Evolutionary conservation across 78 protist genomes (phyloP), one percentile per base, ranked within the genome.

Genomic region (Dictyostelium firmibasis): DNA sequence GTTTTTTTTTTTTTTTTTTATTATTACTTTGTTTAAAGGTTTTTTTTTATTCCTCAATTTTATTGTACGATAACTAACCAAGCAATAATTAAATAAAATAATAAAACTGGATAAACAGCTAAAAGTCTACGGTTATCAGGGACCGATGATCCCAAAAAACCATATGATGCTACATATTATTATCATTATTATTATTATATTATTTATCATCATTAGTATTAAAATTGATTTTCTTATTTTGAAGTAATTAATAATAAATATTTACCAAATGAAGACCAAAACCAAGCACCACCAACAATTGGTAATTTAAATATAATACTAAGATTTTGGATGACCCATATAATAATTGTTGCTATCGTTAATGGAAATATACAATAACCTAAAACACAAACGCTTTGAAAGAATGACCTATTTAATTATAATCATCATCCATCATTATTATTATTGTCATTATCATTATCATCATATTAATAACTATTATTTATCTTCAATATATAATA

Each of bases 321-420:
- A 25, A 85, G 11, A 20, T 5, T 25, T 23, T 23, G 33, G 18
- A 82, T 16, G 5, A 62, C 9, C 64, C 82, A 81, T 64, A 98
- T 23, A 31, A 98, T 2, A 64, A 89, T 64, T 6, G 96, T 77
- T 11, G 97, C 92, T 11, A 96, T 38, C 13, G 82, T 41, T 31
- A 99, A 84, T 27, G 99, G 99, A 60, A 95, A 79, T 9, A 98
- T n/a, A 84, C 99, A 99, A 92, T 99, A 99, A 7, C 99, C 99
- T 36, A 99, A 96, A 75, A 98, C 97, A 81, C 99, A 99, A 16
- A 98, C 94, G 36, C 96, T 81, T 85, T 99, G 99, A 88, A 98
- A 98, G 64, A 98, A 96, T 31, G 99, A 99, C 43, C 97, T 96
- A 70, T 27, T 67, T 67, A 67, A 67, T 16, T 67, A 18, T 7